These are phyloP conservation scores for Neonothopanus nambi DNA, from an alignment of 1,284 basidiomycete genomes.

Conservation along the genomic window DNA sequence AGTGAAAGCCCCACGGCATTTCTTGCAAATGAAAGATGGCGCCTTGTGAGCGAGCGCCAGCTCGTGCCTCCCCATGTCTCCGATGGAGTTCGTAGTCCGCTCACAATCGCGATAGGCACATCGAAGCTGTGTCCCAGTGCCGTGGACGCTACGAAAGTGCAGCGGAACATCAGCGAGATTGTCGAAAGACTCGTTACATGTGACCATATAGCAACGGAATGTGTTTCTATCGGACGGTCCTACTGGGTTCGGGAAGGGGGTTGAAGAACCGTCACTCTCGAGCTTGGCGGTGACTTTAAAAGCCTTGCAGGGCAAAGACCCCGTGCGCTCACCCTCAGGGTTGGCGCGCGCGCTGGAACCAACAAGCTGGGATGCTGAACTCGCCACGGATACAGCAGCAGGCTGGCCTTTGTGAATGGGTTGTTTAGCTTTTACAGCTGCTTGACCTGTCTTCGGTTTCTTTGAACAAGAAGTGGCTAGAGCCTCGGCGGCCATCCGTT, in stretches of 20 bases:
- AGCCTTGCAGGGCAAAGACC: too few species aligned
- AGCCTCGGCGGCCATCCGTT: not conserved
- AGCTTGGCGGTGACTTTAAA: not conserved
- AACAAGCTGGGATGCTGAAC: not conserved
- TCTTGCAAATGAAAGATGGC: not conserved
- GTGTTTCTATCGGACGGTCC: too few species aligned
- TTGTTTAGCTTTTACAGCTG: too few species aligned
- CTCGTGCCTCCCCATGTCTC: conserved; percentile 1
- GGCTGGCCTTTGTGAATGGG: too few species aligned
- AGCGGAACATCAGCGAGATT: not conserved
- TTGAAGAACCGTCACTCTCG: not conserved
- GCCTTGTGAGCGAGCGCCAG: not conserved
- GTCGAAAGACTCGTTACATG: not conserved
- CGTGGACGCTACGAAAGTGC: not conserved
- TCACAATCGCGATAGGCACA: not conserved
- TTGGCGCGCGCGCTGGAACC: conserved; percentile 2
- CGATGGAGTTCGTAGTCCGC: not conserved
- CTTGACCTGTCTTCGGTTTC: too few species aligned
- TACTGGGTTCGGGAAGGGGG: too few species aligned
- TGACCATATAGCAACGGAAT: not conserved
- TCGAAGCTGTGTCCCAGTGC: not conserved
- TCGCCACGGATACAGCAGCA: too few species aligned
- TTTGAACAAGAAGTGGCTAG: not conserved
- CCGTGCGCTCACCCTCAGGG: not conserved
- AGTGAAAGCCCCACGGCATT: conserved; percentile 1